Base-by-base conservation (phyloP, 495 filamentous ascomycete genomes). In the Durotheca rogersii region DNA sequence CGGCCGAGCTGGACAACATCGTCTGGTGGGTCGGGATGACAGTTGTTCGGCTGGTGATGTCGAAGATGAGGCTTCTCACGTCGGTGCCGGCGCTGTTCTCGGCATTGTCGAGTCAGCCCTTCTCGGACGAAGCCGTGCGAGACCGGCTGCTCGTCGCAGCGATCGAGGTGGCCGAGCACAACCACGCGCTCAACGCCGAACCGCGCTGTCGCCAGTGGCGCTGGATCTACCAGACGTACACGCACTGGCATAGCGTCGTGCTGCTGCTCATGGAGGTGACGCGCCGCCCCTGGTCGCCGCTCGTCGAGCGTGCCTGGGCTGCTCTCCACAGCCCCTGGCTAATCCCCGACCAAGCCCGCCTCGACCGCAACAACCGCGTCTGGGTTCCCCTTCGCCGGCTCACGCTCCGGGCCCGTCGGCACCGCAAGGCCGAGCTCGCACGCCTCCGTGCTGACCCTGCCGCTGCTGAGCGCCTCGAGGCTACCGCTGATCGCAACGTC, bases 171-270 rank as follows among this genome's bases (percentile, higher is more conserved):
- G 72, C 78, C 2, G 73, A 81, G 60, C 74, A 78, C 54, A 81
- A 81, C 31, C 75, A 78, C 51, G 61, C 70, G 5, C 57, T 83
- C 4, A 78, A 81, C 51, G 55, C 67, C 1, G 70, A 79, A 31
- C 61, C 62, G 16, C 48, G 63, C n/a, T 73, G 67, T 21, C 67
- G 71, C 2, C 69, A 77, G 20, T 84, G 80, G 81, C 74, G 79
- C 21, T 85, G 82, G 82, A 55, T 79, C 19, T 82, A 69, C 56
- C 72, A 79, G 39, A 81, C 78, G 0, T 81, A 78, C 49, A 77
- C 77, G 0, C 81, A 84, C 40, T 85, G 82, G 81, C 72, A 84
- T 60, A 72, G 80, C 32, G 68, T 82, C 37, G 76, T 64, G 2
- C 61, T 58, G 49, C 67, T 82, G 14, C 60, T 81, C 6, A 67